Conservation (phyloP, 768 basidiomycete genomes). For the Tephrocybe sp. region DNA sequence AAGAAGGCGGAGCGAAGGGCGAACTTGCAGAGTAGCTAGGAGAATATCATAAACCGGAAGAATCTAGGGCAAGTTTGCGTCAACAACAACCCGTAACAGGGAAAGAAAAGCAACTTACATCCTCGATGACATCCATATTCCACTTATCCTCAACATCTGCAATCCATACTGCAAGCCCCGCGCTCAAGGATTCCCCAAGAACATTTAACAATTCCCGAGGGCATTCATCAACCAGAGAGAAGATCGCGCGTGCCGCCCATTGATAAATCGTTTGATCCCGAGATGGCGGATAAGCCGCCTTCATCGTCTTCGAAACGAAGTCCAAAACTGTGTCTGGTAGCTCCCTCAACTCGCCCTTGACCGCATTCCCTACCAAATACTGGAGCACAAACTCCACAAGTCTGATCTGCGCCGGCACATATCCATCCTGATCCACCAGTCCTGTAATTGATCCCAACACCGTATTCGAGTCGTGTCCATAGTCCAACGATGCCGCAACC, state of each 20-base stretch:
- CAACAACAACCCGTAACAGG: background rate
- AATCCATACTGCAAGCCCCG: constrained; percentile 59
- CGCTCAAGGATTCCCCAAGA: constrained; percentile 33
- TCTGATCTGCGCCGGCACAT: constrained; percentile 28
- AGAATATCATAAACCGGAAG: constrained; percentile 62
- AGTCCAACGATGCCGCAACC: constrained; percentile 56
- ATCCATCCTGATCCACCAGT: constrained; percentile 25
- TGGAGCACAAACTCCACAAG: constrained; percentile 62
- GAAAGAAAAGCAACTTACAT: constrained; percentile 39
- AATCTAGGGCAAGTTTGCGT: constrained; percentile 36
- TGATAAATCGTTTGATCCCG: constrained; percentile 49
- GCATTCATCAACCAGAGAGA: constrained; percentile 51
- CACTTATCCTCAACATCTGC: constrained; percentile 54
- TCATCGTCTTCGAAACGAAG: constrained; percentile 58
- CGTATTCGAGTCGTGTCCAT: constrained; percentile 47
- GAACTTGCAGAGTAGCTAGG: constrained; percentile 46
- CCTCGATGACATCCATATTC: constrained; percentile 51
- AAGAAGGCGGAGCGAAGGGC: constrained; percentile 38
- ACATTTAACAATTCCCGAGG: constrained; percentile 25
- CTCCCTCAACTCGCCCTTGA: constrained; percentile 37
- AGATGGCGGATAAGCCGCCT: constrained; percentile 64
- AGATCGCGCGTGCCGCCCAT: constrained; percentile 63
- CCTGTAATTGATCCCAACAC: constrained; percentile 59
- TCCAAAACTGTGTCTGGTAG: constrained; percentile 54
- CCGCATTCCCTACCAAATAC: constrained; percentile 40